Evolutionary conservation across 1,284 basidiomycete species (phyloP).

Genomic region (Prillingera fragicola): DNA sequence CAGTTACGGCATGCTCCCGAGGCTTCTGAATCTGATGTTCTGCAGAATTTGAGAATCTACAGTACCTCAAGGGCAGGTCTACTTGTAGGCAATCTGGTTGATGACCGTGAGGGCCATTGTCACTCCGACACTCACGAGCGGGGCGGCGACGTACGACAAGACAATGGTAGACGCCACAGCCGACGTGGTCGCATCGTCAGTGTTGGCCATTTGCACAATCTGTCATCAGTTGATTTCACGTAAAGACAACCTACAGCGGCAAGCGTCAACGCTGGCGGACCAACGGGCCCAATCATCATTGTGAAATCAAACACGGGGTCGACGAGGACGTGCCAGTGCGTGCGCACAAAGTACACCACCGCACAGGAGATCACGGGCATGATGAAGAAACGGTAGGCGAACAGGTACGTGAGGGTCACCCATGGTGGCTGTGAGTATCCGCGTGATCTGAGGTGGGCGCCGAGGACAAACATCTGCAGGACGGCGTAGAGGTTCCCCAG

Average conservation of each 20-base stretch:
- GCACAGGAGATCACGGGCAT: constrained; percentile 34
- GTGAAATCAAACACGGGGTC: constrained; percentile 39
- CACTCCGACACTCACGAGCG: constrained; percentile 30
- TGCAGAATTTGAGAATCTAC: too few species aligned
- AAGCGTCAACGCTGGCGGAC: constrained; percentile 43
- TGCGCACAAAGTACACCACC: constrained; percentile 28
- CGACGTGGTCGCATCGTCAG: constrained; percentile 24
- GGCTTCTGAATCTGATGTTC: too few species aligned
- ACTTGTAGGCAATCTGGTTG: constrained; percentile 12
- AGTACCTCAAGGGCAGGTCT: too few species aligned
- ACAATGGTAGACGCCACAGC: constrained; percentile 36
- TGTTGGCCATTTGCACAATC: constrained; percentile 12
- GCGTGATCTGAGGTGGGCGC: constrained; percentile 28
- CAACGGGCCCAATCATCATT: constrained; percentile 37
- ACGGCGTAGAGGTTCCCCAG: constrained; percentile 41
- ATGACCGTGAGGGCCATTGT: constrained; percentile 26
- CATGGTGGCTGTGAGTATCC: constrained; percentile 21
- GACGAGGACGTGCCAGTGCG: constrained; percentile 23
- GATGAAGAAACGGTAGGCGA: constrained; percentile 37
- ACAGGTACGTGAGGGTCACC: constrained; percentile 31
- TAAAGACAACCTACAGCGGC: constrained; percentile 26
- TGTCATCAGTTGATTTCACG: constrained; percentile 6
- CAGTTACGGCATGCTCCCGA: too few species aligned
- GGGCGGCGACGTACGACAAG: constrained; percentile 31
- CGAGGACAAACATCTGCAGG: constrained; percentile 41